Evolutionary conservation across 129 eudicot genomes (phyloP), one percentile per base, ranked within the genome.

Genomic region (Flaveria linearis): DNA sequence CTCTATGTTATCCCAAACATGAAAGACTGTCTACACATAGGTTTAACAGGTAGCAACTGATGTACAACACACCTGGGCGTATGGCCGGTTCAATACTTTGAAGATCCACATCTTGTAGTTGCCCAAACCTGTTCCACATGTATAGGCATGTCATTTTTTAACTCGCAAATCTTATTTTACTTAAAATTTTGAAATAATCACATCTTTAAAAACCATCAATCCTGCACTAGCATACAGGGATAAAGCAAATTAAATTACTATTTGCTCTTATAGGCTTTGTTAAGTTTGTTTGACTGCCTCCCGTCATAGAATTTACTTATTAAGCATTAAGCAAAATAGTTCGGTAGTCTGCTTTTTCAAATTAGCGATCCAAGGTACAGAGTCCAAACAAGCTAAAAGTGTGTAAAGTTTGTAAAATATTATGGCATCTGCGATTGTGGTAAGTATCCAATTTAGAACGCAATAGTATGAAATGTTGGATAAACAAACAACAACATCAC

Each of bases 101-200:
- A 76, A 95, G 99, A 87, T 95, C 97, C 52, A 95, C 97, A 22
- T 83, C 92, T 84, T 95, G 99, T 78, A 95, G 97, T 84, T 95
- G 96, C 79, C 99, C 99, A 82, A 95, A 95, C 97, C 99, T 95
- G 87, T 61, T 69, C 23, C 36, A 74, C 23, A 66, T 9, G 18
- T 72, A 2, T 50, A 71, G 66, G 47, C 64, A n/a, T 42, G 42
- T 28, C 43, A 65, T 76, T 41, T 25, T 25, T 65, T 14, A 65
- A 8, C 55, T 23, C 58, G 45, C 26, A 45, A 75, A 62, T 30
- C 22, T 26, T 26, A 9, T 61, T 20, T 23, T 23, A 22, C 8
- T 75, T 43, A 12, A 1, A 63, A 26, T 14, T 62, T n/a, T 49
- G 50, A 62, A 63, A 23, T 1, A n/a, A 30, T 47, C 3, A 12